phyloP scores from a whole-genome alignment of 2,329 filamentous ascomycete genomes.

The Cladosporium austrohemisphaericum region DNA sequence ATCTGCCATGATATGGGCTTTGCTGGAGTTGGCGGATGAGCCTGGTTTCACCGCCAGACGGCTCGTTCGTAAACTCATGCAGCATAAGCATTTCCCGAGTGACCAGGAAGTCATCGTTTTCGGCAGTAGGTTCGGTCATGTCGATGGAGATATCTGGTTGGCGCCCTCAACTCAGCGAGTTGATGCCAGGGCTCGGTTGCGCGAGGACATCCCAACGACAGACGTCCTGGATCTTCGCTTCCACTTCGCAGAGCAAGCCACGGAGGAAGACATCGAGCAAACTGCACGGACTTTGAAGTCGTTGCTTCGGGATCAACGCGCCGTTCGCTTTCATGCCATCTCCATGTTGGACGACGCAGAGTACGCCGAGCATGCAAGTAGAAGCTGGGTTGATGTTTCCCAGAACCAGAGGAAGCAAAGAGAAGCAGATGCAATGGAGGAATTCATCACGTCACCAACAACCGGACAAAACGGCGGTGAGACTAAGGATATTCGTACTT shows the following conservation, averaged over 20 bases:
- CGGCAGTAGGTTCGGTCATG: neutral
- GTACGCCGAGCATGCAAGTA: too few species aligned
- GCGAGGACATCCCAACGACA: neutral
- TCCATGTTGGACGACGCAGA: neutral
- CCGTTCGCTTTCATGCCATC: neutral
- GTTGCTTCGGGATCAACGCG: neutral
- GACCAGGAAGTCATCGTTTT: neutral
- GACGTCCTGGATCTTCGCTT: conserved; percentile 5
- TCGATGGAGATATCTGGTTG: conserved; percentile 1
- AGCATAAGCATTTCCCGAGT: neutral
- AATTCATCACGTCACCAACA: too few species aligned
- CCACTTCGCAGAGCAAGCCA: neutral
- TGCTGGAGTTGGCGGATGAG: neutral
- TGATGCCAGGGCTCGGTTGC: too few species aligned
- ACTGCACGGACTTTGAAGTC: neutral
- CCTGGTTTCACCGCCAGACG: neutral
- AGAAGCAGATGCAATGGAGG: too few species aligned
- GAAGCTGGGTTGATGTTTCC: too few species aligned
- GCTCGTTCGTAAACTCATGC: neutral
- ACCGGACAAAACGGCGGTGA: too few species aligned
- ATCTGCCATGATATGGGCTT: conserved; percentile 3
- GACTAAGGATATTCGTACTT: too few species aligned
- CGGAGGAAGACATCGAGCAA: neutral
- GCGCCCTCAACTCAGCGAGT: neutral
- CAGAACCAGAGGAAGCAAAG: too few species aligned